A percentile compares a stretch with the other conserved stretches of the same genome.
Conservation (phyloP, 2,329 filamentous ascomycete genomes). For the Amesomyces nigricolor region DNA sequence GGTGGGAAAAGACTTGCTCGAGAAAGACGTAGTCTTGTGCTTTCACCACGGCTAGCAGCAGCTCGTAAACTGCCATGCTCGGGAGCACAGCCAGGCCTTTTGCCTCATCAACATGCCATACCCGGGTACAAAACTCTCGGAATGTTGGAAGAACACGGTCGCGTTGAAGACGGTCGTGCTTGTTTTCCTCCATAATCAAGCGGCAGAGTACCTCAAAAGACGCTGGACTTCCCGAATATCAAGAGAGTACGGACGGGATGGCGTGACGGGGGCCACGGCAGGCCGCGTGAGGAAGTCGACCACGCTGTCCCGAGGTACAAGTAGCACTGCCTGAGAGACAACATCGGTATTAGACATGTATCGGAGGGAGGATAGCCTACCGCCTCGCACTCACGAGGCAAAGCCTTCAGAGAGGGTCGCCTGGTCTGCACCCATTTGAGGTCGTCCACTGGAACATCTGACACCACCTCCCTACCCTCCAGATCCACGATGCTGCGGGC, state of each 20-base stretch:
- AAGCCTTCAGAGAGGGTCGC: background rate
- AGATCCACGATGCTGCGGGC: constrained; percentile 5
- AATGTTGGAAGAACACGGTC: constrained; percentile 12
- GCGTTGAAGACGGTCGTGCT: background rate
- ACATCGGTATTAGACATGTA: too few species aligned
- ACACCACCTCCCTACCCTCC: background rate
- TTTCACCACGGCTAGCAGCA: constrained; percentile 7
- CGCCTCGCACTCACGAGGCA: background rate
- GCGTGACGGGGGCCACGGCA: background rate
- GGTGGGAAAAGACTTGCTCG: constrained; percentile 5
- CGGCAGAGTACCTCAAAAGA: constrained; percentile 4
- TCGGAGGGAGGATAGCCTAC: background rate
- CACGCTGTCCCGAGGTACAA: constrained; percentile 18
- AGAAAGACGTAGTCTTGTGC: constrained; percentile 17
- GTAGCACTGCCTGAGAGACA: constrained; percentile 10
- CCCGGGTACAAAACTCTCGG: constrained; percentile 7
- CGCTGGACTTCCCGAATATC: background rate
- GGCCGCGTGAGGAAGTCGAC: constrained; percentile 16
- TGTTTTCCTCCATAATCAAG: background rate
- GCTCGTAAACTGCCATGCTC: background rate
- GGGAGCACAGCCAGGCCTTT: constrained; percentile 11
- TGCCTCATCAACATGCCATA: constrained; percentile 9
- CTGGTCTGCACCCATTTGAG: constrained; percentile 7
- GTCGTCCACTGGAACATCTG: constrained; percentile 8
- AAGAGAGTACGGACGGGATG: background rate